These are phyloP conservation scores for Priceomyces castillae DNA, from an alignment of 805 yeast species.

Conservation along the genomic window DNA sequence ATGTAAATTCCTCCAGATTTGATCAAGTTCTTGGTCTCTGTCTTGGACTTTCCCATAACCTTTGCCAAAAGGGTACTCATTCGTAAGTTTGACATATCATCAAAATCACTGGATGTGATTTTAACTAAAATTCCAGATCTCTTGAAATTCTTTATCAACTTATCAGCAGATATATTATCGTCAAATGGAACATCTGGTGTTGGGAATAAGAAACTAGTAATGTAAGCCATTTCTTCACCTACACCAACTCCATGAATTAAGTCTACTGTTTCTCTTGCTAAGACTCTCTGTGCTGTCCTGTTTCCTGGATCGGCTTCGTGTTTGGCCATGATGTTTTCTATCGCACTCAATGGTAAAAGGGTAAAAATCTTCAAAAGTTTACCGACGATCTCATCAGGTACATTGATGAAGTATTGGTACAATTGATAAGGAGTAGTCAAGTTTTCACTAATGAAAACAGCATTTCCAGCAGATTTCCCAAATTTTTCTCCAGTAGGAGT, in stretches of 20 bases:
- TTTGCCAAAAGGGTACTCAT: conserved; percentile 53
- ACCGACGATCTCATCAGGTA: conserved; percentile 72
- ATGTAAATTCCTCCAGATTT: conserved; percentile 70
- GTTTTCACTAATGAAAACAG: conserved; percentile 76
- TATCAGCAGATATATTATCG: conserved; percentile 45
- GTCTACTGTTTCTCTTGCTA: conserved; percentile 85
- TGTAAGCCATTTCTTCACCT: conserved; percentile 63
- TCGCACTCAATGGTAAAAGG: conserved; percentile 61
- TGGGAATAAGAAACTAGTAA: conserved; percentile 68
- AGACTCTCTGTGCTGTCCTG: conserved; percentile 68
- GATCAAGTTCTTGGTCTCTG: conserved; percentile 61
- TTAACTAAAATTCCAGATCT: conserved; percentile 53
- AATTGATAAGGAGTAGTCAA: conserved; percentile 77
- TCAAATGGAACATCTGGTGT: conserved; percentile 48
- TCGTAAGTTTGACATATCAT: conserved; percentile 33
- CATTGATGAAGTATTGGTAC: conserved; percentile 80
- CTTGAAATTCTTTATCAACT: conserved; percentile 53
- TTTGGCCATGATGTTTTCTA: conserved; percentile 47
- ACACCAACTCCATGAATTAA: conserved; percentile 80
- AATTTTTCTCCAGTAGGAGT: conserved; percentile 90
- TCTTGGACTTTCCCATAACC: conserved; percentile 47
- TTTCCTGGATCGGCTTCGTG: conserved; percentile 61
- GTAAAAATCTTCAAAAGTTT: conserved; percentile 76
- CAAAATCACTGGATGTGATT: conserved; percentile 33
- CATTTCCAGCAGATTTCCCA: conserved; percentile 97